These are phyloP conservation scores for Geosiphon pyriformis DNA, from an alignment of 192 early-diverging fungal species.

Conservation along the genomic window DNA sequence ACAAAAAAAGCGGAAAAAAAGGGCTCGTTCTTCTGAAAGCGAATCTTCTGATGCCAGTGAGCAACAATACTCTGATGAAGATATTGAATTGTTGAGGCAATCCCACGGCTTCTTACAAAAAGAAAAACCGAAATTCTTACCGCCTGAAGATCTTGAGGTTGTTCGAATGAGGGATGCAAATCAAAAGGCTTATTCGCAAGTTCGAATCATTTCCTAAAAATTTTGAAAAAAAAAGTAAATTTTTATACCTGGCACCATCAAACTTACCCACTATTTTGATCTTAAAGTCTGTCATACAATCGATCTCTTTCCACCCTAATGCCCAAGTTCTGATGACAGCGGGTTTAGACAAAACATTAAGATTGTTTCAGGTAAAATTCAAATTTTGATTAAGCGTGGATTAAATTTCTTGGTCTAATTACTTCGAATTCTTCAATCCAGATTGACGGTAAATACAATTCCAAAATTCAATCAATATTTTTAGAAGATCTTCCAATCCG, in stretches of 20 bases:
- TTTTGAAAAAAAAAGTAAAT: too few species aligned
- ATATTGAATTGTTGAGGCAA: conserved; percentile 33
- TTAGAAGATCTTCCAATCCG: conserved; percentile 86
- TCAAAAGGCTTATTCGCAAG: conserved; percentile 57
- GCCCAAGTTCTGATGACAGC: conserved; percentile 83
- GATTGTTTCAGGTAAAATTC: conserved; percentile 66
- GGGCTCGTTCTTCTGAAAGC: background rate
- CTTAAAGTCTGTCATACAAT: conserved; percentile 57
- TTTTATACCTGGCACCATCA: too few species aligned
- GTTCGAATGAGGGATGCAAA: conserved; percentile 76
- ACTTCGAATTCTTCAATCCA: conserved; percentile 28
- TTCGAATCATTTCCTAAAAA: conserved; percentile 30
- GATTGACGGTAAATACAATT: conserved; percentile 90
- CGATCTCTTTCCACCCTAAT: conserved; percentile 83
- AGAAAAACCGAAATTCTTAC: conserved; percentile 29
- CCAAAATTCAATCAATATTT: conserved; percentile 82
- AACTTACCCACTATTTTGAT: too few species aligned
- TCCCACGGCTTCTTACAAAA: conserved; percentile 21
- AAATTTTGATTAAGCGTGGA: background rate
- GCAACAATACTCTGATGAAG: conserved; percentile 42
- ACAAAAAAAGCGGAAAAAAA: conserved; percentile 21
- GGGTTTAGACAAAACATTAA: conserved; percentile 82
- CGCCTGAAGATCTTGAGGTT: conserved; percentile 53
- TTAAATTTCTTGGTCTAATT: background rate
- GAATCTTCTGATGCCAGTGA: conserved; percentile 29